Percentiles rank a stretch among this genome's conserved stretches.
Evolutionary conservation across 1,284 basidiomycete genomes (phyloP).

Genomic region (Xanthoconium separans): DNA sequence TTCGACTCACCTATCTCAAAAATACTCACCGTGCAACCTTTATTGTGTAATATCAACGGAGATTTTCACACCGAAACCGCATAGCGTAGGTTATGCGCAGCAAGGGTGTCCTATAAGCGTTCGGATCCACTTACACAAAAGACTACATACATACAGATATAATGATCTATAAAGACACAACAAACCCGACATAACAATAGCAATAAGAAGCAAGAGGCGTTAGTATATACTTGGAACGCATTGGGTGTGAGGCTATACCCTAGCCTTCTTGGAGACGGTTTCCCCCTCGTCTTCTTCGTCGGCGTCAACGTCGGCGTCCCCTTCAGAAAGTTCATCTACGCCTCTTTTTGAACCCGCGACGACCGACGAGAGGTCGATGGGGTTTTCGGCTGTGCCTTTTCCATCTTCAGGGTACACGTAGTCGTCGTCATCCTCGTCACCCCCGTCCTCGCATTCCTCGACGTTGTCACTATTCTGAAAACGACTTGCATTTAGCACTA

Average conservation of each 20-base stretch:
- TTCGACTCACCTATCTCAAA: no score
- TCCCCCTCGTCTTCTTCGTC: constrained; percentile 13
- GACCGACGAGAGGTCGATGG: constrained; percentile 4
- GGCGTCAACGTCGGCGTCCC: constrained; percentile 10
- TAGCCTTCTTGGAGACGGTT: constrained; percentile 23
- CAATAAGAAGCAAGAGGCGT: neutral
- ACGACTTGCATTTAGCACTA: neutral
- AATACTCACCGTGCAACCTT: no score
- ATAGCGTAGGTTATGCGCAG: no score
- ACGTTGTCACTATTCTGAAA: constrained; percentile 19
- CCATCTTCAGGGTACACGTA: constrained; percentile 19
- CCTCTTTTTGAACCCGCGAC: constrained; percentile 25
- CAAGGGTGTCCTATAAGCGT: neutral
- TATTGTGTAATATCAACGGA: no score
- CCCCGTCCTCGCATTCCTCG: constrained; percentile 14
- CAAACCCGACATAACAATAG: neutral
- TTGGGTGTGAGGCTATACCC: constrained; percentile 16
- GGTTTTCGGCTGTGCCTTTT: constrained; percentile 14
- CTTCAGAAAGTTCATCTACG: constrained; percentile 22
- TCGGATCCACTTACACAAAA: neutral
- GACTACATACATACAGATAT: constrained; percentile 10
- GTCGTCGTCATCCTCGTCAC: constrained; percentile 20
- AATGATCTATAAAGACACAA: constrained; percentile 20
- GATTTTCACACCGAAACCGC: no score
- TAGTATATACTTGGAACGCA: neutral